A percentile compares a stretch with the other conserved stretches of the same genome.
These are phyloP conservation scores for Psophocarpus tetragonolobus DNA, from an alignment of 306 rosid species.

Conservation along the genomic window DNA sequence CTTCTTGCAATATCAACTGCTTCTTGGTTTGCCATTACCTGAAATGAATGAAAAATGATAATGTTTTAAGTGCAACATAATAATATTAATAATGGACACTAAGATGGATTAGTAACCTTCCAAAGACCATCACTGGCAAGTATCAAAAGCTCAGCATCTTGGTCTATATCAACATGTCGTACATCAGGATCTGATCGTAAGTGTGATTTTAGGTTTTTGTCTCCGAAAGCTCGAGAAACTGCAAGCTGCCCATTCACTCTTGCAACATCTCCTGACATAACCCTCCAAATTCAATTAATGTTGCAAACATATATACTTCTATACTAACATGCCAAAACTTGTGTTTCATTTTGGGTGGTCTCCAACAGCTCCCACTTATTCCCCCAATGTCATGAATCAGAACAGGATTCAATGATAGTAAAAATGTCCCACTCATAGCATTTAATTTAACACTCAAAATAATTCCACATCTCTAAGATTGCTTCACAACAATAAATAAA, in stretches of 20 bases:
- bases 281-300: not conserved
- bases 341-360: not conserved
- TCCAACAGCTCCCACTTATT: not conserved
- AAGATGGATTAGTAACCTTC: constrained; percentile 59
- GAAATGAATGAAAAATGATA: not conserved
- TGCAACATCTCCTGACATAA: constrained; percentile 76
- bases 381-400: not conserved
- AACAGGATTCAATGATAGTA: not conserved
- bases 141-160: constrained; percentile 60
- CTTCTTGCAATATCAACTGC: constrained; percentile 74
- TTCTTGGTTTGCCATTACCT: constrained; percentile 89
- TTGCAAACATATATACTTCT: not conserved
- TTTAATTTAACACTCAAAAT: constrained; percentile 18
- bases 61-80: not conserved
- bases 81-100: not conserved
- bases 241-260: constrained; percentile 95
- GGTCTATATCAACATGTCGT: constrained; percentile 38
- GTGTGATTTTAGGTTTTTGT: constrained; percentile 82
- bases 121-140: constrained; percentile 89
- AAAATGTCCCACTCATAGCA: not conserved
- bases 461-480: not conserved
- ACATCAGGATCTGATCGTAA: constrained; percentile 79
- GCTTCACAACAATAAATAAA: not conserved
- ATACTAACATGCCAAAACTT: constrained; percentile 25
- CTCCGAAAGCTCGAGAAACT: constrained; percentile 88